Evolutionary conservation across 164 flowering plant species (phyloP), one percentile per base, ranked within the genome.

Genomic region (Annona cherimola): DNA sequence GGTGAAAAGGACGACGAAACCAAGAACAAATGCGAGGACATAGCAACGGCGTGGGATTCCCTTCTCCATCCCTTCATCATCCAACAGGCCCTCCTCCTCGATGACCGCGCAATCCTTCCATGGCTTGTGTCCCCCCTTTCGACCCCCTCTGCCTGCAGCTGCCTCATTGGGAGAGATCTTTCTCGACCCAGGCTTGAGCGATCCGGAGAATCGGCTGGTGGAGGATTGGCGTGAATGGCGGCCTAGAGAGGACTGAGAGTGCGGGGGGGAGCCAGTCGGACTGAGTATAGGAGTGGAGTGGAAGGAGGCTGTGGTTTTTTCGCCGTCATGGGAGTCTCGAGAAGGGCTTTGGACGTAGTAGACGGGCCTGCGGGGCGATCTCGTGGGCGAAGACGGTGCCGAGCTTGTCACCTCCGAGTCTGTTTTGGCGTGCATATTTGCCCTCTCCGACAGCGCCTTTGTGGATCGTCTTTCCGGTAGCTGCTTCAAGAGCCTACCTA

Each of bases 331-430:
- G 9, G 92, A 88, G 76, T 90, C 91, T 4, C 91, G 76, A 3
- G 96, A 89, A n/a, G 97, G 97, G 81, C 89, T 85, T 73, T 89
- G 97, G 9, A 91, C 97, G 77, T 84, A 91, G 87, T 91, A 91
- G 45, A 84, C 86, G 0, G 87, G 84, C 6, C 87, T 80, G 43
- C 88, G 81, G 1, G 88, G 89, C 0, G 93, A 87, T 12, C 90
- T 71, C 2, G 85, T 41, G 12, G 96, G 96, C 5, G 96, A 91
- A 4, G 97, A 91, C 9, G 77, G 78, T 0, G 83, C 77, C 2
- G 82, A 71, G 82, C 94, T 89, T 42, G 90, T 88, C 61, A 71
- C 91, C 63, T 89, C 94, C 3, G 94, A 91, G 65, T 91, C 91
- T 6, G 97, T 86, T 73, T 94, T 94, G 1, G 81, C 84, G 75